phyloP scores from a whole-genome alignment of 192 early-diverging fungal genomes.

The Backusella morwellensis region DNA sequence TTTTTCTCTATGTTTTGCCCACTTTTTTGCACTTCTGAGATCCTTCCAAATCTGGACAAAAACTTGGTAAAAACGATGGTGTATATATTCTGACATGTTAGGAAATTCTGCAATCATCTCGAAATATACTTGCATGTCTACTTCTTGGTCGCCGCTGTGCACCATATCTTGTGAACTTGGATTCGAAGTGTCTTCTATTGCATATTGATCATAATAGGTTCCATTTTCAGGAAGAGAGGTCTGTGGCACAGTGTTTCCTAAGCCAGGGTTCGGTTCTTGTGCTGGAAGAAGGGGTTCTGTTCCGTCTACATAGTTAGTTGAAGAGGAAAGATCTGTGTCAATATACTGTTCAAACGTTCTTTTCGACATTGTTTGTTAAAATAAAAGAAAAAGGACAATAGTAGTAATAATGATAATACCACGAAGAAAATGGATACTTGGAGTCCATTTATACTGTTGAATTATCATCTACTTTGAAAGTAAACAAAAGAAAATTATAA shows the following conservation, averaged over 20 bases:
- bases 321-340: neutral
- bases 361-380: neutral
- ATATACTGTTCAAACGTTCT: neutral
- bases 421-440: neutral
- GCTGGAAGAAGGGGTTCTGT: neutral
- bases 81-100: neutral
- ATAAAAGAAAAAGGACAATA: neutral
- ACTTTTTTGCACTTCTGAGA: neutral
- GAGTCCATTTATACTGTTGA: neutral
- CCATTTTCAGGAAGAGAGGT: neutral
- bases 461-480: neutral
- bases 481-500: neutral
- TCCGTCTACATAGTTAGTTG: neutral
- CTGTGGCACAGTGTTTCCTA: neutral
- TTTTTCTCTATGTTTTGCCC: neutral
- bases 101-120: neutral
- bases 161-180: neutral
- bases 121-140: neutral
- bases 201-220: neutral
- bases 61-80: neutral
- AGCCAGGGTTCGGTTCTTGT: neutral
- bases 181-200: too few species aligned
- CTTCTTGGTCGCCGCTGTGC: neutral
- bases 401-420: neutral
- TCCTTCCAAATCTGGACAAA: constrained; percentile 9